Evolutionary conservation across 2,329 filamentous ascomycete species (phyloP), one percentile per base, ranked within the genome.

Genomic region (Endoconidiophora polonica): DNA sequence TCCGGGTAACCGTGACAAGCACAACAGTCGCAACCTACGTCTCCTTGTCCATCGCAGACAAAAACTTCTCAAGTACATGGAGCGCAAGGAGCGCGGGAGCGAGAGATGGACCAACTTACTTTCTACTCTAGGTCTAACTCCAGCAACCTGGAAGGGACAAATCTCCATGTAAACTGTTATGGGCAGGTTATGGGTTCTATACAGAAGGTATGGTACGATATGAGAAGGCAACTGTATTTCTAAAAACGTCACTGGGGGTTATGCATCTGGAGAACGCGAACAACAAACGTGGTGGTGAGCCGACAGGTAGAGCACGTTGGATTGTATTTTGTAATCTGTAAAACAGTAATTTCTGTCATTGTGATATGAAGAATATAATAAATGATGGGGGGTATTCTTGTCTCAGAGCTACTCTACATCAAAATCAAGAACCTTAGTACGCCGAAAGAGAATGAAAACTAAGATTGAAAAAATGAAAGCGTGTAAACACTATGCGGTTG

Each of bases 1-100:
- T 53, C 66, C 70, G 57, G 85, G 82, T 4, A 77, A 83, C 63
- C 86, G 82, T 62, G 91, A 98, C 62, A 94, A 93, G 70, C 77
- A 86, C 63, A 95, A 95, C 68, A 94, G 93, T 76, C 75, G 88
- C 54, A 94, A 94, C 65, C 61, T 98, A 62, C 74, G 86, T 56
- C 59, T 94, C 54, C 69, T 98, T 60, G 81, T 94, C 48, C 91
- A 98, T 65, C 81, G 79, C 63, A 73, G 91, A 62, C 90, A 96
- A 66, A 94, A 86, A 70, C 67, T 94, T 56, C 66, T 98, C 60
- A 76, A 74, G 57, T 98, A 98, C 65, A 71, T 98, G 70, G 75
- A 87, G 66, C 75, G 72, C 58, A 94, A 88, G 69, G 93, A 98
- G 67, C 77, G 87, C 56, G 91, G 91, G 52, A 88, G 91, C 48